Base-by-base conservation (phyloP, 192 early-diverging fungal genomes). In the Thoreauomyces humboldtii region DNA sequence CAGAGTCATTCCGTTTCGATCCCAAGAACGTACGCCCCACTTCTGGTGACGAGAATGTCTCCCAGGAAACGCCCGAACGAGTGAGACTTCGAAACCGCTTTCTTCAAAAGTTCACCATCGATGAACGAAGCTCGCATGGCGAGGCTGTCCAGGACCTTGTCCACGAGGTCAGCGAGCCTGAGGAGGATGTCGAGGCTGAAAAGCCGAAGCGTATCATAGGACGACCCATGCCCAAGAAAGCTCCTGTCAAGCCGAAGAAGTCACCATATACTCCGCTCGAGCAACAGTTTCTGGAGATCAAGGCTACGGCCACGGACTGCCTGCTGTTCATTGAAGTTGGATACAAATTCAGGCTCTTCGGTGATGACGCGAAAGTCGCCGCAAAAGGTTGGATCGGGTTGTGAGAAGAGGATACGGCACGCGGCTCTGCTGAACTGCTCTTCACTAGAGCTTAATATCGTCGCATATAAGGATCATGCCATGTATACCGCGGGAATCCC, bases 271-370 rank as follows among this genome's bases (percentile, higher is more conserved):
- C 92, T 12, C 92, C 94, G 15, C 76, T 96, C 24, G 94, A 96
- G 68, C 56, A 76, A 22, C 94, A 96, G 63, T 88, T 86, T 52
- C 71, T 91, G 19, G 88, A 89, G 11, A 76, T 92, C 29, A 92
- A 91, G 67, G 66, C 71, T 15, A 60, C 80, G 46, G 70, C 94
- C 69, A 87, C 89, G 0, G 88, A 86, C 62, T 79, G 81, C 28
- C 56, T 96, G 17, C 79, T 96, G 35, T 83, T 87, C 0, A 85
- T 96, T 3, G 94, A 96, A 68, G 94, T 96, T 11, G 94, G 94
- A n/a, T 94, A 96, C 81, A 92, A 92, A 74, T 96, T 78, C 73
- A 78, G 90, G 12, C 93, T 96, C 56, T 96, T 96, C 81, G 91
- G 83, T 36, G 86, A 92, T 27, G 94, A 96, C 72, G 92, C 94